Conservation (phyloP, 1,284 basidiomycete genomes). For the Heterobasidion annosum region DNA sequence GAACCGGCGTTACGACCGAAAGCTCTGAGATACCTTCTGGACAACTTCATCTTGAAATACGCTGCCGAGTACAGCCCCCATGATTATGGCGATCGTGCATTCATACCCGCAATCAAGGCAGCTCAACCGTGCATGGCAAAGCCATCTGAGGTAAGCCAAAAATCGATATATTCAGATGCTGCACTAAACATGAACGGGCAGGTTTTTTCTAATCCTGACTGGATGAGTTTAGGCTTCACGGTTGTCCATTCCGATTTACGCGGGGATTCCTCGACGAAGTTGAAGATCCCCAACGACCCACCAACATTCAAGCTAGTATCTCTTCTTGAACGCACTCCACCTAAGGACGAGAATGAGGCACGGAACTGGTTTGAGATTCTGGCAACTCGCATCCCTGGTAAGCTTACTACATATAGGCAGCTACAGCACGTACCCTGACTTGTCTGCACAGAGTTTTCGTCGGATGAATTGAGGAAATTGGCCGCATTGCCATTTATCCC, state of each 20-base stretch:
- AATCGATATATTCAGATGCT: neutral
- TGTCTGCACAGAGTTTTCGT: constrained; percentile 35
- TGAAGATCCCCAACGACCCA: constrained; percentile 75
- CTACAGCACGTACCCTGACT: neutral
- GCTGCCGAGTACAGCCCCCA: constrained; percentile 45
- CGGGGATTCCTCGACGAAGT: constrained; percentile 54
- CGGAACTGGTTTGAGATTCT: constrained; percentile 72
- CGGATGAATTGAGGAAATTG: constrained; percentile 34
- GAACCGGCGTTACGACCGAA: constrained; percentile 36
- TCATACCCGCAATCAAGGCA: constrained; percentile 69
- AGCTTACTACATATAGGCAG: constrained; percentile 6
- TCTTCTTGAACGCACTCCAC: constrained; percentile 56
- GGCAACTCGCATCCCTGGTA: constrained; percentile 65
- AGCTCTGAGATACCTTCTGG: constrained; percentile 75
- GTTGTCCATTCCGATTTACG: constrained; percentile 50
- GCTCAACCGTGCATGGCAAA: constrained; percentile 47
- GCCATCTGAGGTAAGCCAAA: constrained; percentile 51
- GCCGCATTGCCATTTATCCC: constrained; percentile 52
- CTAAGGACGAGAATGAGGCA: constrained; percentile 47
- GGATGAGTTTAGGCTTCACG: constrained; percentile 71
- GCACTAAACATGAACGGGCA: constrained; percentile 20
- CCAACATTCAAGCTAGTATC: constrained; percentile 56
- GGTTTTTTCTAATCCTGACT: constrained; percentile 70
- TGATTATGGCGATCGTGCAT: constrained; percentile 51
- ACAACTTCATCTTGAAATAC: constrained; percentile 61